phyloP scores from a whole-genome alignment of 371 early-diverging fungal species.

The Mortierella sp. region DNA sequence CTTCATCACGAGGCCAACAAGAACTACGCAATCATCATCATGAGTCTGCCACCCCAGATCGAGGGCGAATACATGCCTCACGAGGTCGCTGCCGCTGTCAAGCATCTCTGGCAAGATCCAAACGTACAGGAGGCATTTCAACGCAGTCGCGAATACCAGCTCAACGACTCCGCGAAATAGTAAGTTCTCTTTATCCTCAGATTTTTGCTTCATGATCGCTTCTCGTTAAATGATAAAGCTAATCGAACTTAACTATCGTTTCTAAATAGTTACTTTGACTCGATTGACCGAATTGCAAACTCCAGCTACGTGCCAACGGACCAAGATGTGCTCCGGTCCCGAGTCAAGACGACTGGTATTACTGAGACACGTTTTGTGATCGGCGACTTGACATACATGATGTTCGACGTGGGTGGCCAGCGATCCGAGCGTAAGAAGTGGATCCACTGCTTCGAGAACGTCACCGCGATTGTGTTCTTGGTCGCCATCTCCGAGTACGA shows the following conservation, averaged over 20 bases:
- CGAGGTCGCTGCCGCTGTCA: slow-evolving; percentile 83
- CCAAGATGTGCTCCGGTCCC: slow-evolving; percentile 88
- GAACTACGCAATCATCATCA: slow-evolving; percentile 72
- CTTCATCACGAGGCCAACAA: slow-evolving; percentile 72
- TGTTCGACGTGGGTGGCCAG: slow-evolving; percentile 97
- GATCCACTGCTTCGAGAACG: slow-evolving; percentile 96
- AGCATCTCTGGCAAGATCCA: slow-evolving; percentile 83
- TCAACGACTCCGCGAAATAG: slow-evolving; percentile 92
- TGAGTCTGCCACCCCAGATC: slow-evolving; percentile 84
- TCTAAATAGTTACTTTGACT: slow-evolving; percentile 84
- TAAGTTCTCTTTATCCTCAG: slow-evolving; percentile 58
- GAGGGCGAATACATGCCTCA: slow-evolving; percentile 84
- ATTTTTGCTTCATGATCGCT: no score
- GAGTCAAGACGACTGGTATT: slow-evolving; percentile 92
- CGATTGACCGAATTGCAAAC: slow-evolving; percentile 86
- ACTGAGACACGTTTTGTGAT: slow-evolving; percentile 89
- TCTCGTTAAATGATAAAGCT: neutral
- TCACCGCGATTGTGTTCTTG: slow-evolving; percentile 94
- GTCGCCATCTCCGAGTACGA: slow-evolving; percentile 96
- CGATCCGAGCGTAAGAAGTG: slow-evolving; percentile 94
- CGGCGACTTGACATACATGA: slow-evolving; percentile 87
- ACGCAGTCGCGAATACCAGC: slow-evolving; percentile 92
- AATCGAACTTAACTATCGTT: neutral
- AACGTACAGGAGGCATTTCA: slow-evolving; percentile 85
- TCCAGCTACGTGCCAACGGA: slow-evolving; percentile 88